Base-by-base conservation (phyloP, 1,284 basidiomycete species). In the Coriolopsis trogii region DNA sequence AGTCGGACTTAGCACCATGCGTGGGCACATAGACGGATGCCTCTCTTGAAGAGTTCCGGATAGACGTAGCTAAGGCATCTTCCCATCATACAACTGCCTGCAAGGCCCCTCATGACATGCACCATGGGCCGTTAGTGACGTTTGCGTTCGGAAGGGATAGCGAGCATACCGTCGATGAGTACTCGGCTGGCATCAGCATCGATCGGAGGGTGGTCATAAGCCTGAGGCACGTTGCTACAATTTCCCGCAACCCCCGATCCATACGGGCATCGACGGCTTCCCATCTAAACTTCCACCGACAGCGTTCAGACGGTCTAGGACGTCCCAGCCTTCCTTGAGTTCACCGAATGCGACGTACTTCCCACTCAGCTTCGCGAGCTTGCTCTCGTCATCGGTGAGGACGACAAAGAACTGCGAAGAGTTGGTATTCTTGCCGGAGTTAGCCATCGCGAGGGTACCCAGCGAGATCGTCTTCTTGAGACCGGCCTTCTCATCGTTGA, bases 401-500 rank as follows among this genome's bases (percentile, higher is more conserved):
- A 77, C 72, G 43, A 80, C 57, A 48, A 80, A 81, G 65, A 78
- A 81, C 60, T 80, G 76, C 9, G 77, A 78, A 33, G 75, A 70
- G 54, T 78, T 78, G 55, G 60, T 74, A 61, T 70, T 74, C 70
- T 70, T 77, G 49, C 65, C 76, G 53, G 61, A 73, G 60, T 78
- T 79, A 4, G 76, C 77, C 77, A 79, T 79, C 1, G 73, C 75
- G 23, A 81, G 64, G 4, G 76, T 75, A 3, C 77, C 77, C 34
- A 66, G 67, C 25, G 63, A 61, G 34, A 73, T 67, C 41, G 68
- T 67, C 31, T 62, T 65, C 58, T 74, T 76, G 28, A 80, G 62
- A 9, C 77, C 73, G 46, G 72, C 69, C 61, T 78, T 76, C 46
- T 79, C 77, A 56, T 77, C 76, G 55, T 75, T 74, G 63, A 79